Evolutionary conservation across 768 basidiomycete genomes (phyloP), one percentile per base, ranked within the genome.

Genomic region (Rhizopogon roseolus): DNA sequence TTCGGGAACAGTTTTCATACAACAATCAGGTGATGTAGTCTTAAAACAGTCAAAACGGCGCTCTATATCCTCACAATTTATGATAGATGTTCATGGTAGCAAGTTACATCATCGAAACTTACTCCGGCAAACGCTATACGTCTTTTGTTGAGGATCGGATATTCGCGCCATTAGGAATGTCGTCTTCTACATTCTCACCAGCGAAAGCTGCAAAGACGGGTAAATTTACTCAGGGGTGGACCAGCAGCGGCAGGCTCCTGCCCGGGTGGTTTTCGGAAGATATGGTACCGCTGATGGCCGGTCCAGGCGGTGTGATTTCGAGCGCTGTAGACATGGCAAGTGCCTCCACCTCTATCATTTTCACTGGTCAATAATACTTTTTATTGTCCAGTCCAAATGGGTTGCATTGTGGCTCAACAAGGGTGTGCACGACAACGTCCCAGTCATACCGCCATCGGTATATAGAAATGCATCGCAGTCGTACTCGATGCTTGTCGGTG

Each of bases 301-400:
- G 76, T 5, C 54, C 76, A 0, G 76, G 73, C 1, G 78, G 76
- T 1, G 41, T 79, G n/a, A 74, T 77, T 28, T 74, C 77, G 32
- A 76, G 56, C 25, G 67, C 66, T 0, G 53, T 68, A 16, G 78
- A 80, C 36, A 67, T 80, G 71, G 78, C 74, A 29, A 9, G 73
- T 58, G 16, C 16, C 14, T 36, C 16, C 36, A 27, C 11, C 3
- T 28, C 7, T 14, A 1, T 28, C 27, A 6, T 34, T 37, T n/a
- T 3, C 8, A 43, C 27, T 29, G 11, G 5, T 22, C 29, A 49
- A 42, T 5, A 19, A 4, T 7, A 14, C 8, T 11, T 16, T 36
- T 40, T 39, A 6, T 29, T 17, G 8, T 46, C 11, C 57, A 80
- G 78, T 59, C 64, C 16, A 64, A 69, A 42, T 80, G 79, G 79